Base-by-base conservation (phyloP, 2,329 filamentous ascomycete species). In the Dothideomycetes sp. region DNA sequence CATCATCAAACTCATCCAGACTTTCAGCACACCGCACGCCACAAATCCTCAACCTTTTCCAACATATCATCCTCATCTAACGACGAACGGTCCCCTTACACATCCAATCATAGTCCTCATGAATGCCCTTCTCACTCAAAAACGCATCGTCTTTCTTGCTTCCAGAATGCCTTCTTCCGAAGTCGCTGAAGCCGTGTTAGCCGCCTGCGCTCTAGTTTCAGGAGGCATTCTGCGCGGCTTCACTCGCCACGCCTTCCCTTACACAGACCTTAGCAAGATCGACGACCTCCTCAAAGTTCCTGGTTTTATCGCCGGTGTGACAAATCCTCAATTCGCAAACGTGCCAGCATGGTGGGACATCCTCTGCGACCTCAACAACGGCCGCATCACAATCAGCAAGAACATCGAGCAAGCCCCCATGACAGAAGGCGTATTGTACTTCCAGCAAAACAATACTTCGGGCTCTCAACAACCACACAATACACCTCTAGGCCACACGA, bases 311-410 rank as follows among this genome's bases (percentile, higher is more conserved):
- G 91, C 91, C 3, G 91, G 91, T 43, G 91, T 98, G 28, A 98
- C 89, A 1, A 98, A 98, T 57, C 91, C 91, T 5, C 89, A 87
- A 0, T 98, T 98, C 59, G 87, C 89, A 47, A 78, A 87, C 55
- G 89, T 96, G 55, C 84, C 84, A 0, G 88, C 95, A 58, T 98
- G 91, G 91, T 98, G 91, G 91, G 91, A 98, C 62, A 65, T 98
- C 8, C 71, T 98, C 10, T 98, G 91, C 61, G 91, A 98, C 61
- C 69, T 98, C 29, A 83, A 88, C 0, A 89, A 81, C 1, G 91
- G 91, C 8, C 80, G 88, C 30, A 87, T 98, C 70, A 94, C 91
- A 63, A 96, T 98, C 54, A 94, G 85, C 55, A 85, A 76, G 58
- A 81, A 80, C 52, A 88, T 96, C 49, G 89, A 96, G 47, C 64